Base-by-base conservation (phyloP, 2,329 filamentous ascomycete genomes). In the Akanthomyces muscarius region DNA sequence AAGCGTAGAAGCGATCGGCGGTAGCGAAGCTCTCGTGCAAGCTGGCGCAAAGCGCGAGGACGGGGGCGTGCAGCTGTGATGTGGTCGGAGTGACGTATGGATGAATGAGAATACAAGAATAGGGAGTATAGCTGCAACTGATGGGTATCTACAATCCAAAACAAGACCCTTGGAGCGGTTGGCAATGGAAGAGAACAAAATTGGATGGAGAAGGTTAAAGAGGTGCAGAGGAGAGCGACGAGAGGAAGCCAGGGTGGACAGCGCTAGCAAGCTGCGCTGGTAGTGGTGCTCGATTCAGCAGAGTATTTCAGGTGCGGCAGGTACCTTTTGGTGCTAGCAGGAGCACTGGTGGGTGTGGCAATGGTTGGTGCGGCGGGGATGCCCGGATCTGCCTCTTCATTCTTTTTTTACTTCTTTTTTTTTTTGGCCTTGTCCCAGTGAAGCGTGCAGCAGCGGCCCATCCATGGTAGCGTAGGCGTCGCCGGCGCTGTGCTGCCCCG, bases 341-440 rank as follows among this genome's bases (percentile, higher is more conserved):
- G 18, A 25, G 48, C 25, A 30, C 16, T 52, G 18, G 50, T 16
- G n/a, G 50, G 50, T 38, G 23, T n/a, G 21, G 51, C 30, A 52
- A 7, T 45, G 18, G 42, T 48, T 42, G 55, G 44, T 28, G 30
- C 28, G 6, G 42, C 42, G 30, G 42, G 55, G 28, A 58, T 47
- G 55, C 25, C 55, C 55, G 55, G 54, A 25, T 36, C 42, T 56
- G 28, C 54, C 42, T 14, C 23, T 53, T 36, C 21, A 45, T 61
- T 45, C 36, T 33, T 23, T 54, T 41, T 21, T 42, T 44, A 33
- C 25, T 60, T 51, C 33, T 61, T 23, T 41, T 41, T n/a, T 38
- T 60, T 33, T 42, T 52, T 44, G 10, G 23, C 14, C 47, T 33
- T 52, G 5, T 36, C 10, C 33, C 8, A 7, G 33, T 36, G 6